These are phyloP conservation scores for Coniochaeta sp. DNA, from an alignment of 2,329 filamentous ascomycete genomes.

Conservation along the genomic window DNA sequence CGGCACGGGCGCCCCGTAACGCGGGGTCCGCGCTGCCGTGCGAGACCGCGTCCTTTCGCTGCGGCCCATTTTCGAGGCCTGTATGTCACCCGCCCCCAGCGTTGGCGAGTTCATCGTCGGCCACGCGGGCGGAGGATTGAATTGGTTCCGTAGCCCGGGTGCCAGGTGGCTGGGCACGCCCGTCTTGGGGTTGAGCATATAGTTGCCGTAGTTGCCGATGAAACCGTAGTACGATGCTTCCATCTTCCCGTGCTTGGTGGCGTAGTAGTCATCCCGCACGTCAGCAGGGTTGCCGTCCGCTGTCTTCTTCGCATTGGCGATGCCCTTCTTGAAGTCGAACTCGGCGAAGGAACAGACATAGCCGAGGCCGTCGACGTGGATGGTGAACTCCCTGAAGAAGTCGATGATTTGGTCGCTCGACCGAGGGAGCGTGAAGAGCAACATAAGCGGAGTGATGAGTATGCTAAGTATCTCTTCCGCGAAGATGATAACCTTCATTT, in stretches of 20 bases:
- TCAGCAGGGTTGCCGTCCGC: constrained; percentile 38
- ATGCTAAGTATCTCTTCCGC: constrained; percentile 89
- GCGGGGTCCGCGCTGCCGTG: constrained; percentile 29
- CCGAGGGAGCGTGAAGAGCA: constrained; percentile 78
- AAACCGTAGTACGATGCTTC: constrained; percentile 95
- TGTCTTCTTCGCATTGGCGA: constrained; percentile 34
- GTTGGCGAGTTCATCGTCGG: constrained; percentile 62
- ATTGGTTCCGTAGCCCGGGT: constrained; percentile 48
- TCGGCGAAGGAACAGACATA: constrained; percentile 97
- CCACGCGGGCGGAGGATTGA: constrained; percentile 70
- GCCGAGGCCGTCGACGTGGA: constrained; percentile 92
- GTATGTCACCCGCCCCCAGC: constrained; percentile 30
- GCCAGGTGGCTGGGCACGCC: constrained; percentile 53
- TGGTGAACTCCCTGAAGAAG: constrained; percentile 96
- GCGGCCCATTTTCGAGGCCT: constrained; percentile 37
- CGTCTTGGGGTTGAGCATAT: constrained; percentile 66
- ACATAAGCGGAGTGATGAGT: constrained; percentile 81
- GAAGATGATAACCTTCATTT: constrained; percentile 88
- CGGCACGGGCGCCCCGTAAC: constrained; percentile 37
- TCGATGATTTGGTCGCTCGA: constrained; percentile 92
- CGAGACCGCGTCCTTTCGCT: constrained; percentile 36
- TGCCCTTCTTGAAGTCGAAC: constrained; percentile 88
- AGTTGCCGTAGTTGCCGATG: constrained; percentile 85
- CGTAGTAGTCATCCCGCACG: constrained; percentile 85
- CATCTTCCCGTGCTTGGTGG: constrained; percentile 96